Conservation (phyloP, 1,284 basidiomycete genomes). For the Psilocybe mexicana region DNA sequence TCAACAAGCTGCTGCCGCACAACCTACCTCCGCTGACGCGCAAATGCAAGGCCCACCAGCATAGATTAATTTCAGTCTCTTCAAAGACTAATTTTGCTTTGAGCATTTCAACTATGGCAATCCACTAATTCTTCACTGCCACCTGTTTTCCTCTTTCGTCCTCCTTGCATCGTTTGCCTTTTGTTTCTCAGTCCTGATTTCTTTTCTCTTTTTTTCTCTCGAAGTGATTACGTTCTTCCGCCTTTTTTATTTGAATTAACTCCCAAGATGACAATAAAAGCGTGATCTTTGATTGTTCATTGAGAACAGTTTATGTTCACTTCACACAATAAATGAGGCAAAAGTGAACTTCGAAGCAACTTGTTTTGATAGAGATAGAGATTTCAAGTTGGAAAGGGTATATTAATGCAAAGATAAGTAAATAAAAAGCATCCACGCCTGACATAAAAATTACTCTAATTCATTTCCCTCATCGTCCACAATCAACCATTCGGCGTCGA, state of each 20-base stretch:
- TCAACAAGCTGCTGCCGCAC: constrained; percentile 55
- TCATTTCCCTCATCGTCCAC: constrained; percentile 43
- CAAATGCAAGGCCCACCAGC: constrained; percentile 61
- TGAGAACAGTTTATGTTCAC: no score
- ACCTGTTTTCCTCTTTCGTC: constrained; percentile 9
- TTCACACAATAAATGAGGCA: neutral
- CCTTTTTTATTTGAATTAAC: neutral
- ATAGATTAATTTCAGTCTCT: constrained; percentile 32
- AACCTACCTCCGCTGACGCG: constrained; percentile 53
- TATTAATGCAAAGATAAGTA: constrained; percentile 1
- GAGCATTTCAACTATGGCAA: constrained; percentile 18
- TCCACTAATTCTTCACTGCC: constrained; percentile 17
- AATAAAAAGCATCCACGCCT: neutral
- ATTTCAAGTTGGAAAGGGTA: constrained; percentile 6
- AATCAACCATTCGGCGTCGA: constrained; percentile 87
- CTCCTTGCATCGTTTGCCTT: constrained; percentile 13
- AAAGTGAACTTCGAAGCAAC: no score
- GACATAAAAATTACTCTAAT: neutral
- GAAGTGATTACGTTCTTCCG: neutral
- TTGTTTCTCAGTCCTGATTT: constrained; percentile 10
- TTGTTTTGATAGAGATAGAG: no score
- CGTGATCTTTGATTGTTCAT: neutral
- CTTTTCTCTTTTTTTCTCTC: constrained; percentile 6
- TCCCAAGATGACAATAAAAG: constrained; percentile 11
- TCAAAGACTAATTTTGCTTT: constrained; percentile 17